Evolutionary conservation across 2,329 filamentous ascomycete genomes (phyloP), one percentile per base, ranked within the genome.

Genomic region (Diaporthe vexans): DNA sequence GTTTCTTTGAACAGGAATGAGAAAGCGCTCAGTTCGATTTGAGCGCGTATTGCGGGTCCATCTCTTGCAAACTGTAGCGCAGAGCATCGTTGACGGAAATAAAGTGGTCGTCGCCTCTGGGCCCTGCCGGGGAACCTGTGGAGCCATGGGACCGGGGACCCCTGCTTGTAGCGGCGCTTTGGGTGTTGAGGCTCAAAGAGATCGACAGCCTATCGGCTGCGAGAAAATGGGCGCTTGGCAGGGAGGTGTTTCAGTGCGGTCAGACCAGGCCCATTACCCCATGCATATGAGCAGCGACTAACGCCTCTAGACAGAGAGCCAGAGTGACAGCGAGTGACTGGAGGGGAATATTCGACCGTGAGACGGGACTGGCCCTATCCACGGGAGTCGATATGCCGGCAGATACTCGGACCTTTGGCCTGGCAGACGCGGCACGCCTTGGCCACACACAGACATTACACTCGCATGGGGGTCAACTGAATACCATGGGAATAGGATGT

Each of bases 191-290:
- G 71, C 74, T 75, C 72, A 59, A 68, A 56, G 29, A 59, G 51
- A 54, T 51, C 51, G 70, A 58, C 19, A 63, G 57, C 63, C 63
- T 68, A 68, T 68, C 63, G 48, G 63, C 63, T 54, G 33, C 63
- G 33, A 11, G 33, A 29, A 52, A 68, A 54, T 35, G 63, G 48
- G 63, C 33, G 33, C 63, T 68, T 68, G 63, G 63, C 63, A 68
- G 33, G 72, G 68, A 63, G 72, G 72, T 58, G 74, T 75, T 75
- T 75, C 74, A 75, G 46, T 40, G 61, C 48, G 43, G 72, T 74
- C 59, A 26, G 72, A 72, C 65, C 52, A 63, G 58, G 40, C 52
- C 24, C 48, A 48, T 24, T 24, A 51, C 69, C 69, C 70, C 59
- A 68, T 54, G 63, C 63, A 68, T 29, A 15, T 21, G 48, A 29